phyloP scores from a whole-genome alignment of 352 stramenopile species.

The Phytophthora europaea region DNA sequence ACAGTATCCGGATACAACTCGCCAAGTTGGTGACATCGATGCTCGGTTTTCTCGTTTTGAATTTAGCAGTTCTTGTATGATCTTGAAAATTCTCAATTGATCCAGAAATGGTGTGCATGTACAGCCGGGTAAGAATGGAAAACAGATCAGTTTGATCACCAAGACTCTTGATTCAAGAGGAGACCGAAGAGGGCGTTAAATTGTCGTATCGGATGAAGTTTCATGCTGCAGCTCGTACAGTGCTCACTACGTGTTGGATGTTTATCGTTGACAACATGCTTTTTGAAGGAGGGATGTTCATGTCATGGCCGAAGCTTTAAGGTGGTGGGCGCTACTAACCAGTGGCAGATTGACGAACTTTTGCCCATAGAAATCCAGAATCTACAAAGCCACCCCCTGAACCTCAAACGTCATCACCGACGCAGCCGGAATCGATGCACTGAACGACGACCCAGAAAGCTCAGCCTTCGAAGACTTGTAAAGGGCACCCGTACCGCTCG shows the following conservation, averaged over 20 bases:
- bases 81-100: neutral
- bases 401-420: constrained; percentile 64
- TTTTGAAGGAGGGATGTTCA: no score
- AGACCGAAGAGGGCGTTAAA: neutral
- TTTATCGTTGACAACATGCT: no score
- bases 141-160: neutral
- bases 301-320: no score
- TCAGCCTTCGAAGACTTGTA: constrained; percentile 43
- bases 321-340: no score
- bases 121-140: neutral
- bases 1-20: neutral
- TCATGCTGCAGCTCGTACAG: neutral
- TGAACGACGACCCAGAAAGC: constrained; percentile 42
- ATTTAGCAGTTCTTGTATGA: neutral
- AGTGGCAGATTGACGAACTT: no score
- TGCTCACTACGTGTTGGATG: neutral
- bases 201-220: neutral
- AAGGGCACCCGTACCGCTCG: constrained; percentile 39
- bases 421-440: constrained; percentile 38
- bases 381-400: constrained; percentile 13
- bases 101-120: neutral
- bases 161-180: neutral
- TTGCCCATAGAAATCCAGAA: no score
- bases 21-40: neutral
- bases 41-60: no score